Evolutionary conservation across 805 yeast genomes (phyloP), one percentile per base, ranked within the genome.

Genomic region (Scheffersomyces stipitis): DNA sequence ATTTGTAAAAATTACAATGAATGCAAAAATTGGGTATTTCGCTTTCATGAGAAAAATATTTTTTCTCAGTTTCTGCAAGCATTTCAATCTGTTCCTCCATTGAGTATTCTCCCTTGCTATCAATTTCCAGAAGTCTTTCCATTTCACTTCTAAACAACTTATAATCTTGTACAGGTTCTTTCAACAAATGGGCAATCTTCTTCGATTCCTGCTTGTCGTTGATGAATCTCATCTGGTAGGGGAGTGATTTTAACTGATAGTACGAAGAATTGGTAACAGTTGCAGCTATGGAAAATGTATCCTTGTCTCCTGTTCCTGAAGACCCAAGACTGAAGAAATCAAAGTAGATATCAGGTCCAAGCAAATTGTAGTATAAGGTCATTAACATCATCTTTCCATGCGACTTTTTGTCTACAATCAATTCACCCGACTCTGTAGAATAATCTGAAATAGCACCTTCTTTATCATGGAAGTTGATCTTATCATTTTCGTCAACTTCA

Each of bases 261-360:
- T 61, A 66, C 1, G 70, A 66, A 18, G 59, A 51, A 4, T 46
- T 47, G 24, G 66, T 49, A 41, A 58, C 62, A 41, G 64, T 70
- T 12, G 70, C 69, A 1, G 71, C 71, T 0, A 71, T 67, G n/a
- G 65, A 51, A 36, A 66, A 65, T 9, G 71, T 66, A 37, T 66
- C 73, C 41, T 65, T 65, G 40, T 66, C 73, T 16, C 73, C 73
- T 46, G 61, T 66, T 3, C 71, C 73, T 2, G 67, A 70, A 0
- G 67, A 66, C 4, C 73, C 73, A 44, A 66, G 73, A 41, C 56
- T 55, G 17, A 66, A 48, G 33, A 66, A 52, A 6, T 70, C 60
- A 41, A 66, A 66, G 48, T 51, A 66, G 41, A 52, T 60, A 26
- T 55, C 53, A n/a, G 66, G 66, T 0, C 73, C 71, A 35, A 49